These are phyloP conservation scores for Peronospora tabacina DNA, from an alignment of 352 stramenopile species.

Conservation along the genomic window DNA sequence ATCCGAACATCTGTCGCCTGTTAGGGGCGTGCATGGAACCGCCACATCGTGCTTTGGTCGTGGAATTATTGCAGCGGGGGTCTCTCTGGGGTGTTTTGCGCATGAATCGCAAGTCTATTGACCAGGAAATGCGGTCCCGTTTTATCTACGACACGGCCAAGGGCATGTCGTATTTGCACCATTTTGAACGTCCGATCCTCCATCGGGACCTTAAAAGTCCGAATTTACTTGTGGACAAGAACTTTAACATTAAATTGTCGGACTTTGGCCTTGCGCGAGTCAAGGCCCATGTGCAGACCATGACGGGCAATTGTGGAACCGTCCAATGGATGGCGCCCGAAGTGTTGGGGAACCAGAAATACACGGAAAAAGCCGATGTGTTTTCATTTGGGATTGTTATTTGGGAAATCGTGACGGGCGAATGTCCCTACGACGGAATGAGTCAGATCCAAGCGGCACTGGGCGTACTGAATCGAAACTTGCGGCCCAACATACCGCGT, in stretches of 20 bases:
- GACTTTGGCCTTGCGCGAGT: conserved; percentile 80
- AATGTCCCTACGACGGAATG: conserved; percentile 86
- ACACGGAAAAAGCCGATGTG: conserved; percentile 87
- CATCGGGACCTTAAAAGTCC: conserved; percentile 82
- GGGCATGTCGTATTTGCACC: conserved; percentile 82
- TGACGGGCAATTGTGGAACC: conserved; percentile 81
- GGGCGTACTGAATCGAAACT: conserved; percentile 60
- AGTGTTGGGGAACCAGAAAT: conserved; percentile 80
- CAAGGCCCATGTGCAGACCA: conserved; percentile 78
- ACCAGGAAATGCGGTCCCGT: conserved; percentile 43
- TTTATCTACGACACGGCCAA: conserved; percentile 74
- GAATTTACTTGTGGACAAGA: conserved; percentile 77
- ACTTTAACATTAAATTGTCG: conserved; percentile 80
- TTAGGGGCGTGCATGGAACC: conserved; percentile 91
- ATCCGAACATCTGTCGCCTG: conserved; percentile 95
- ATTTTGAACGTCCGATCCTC: conserved; percentile 75
- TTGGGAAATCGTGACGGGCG: conserved; percentile 85
- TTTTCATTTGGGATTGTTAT: conserved; percentile 88
- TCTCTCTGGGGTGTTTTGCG: conserved; percentile 89
- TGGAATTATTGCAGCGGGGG: conserved; percentile 87
- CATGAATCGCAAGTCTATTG: conserved; percentile 48
- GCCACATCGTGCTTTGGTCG: conserved; percentile 90
- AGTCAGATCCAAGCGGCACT: conserved; percentile 70
- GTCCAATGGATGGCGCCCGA: conserved; percentile 66
- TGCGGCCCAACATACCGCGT: conserved; percentile 53